These are phyloP conservation scores for Xanthoparmelia taractica DNA, from an alignment of 495 filamentous ascomycete genomes.

Conservation along the genomic window DNA sequence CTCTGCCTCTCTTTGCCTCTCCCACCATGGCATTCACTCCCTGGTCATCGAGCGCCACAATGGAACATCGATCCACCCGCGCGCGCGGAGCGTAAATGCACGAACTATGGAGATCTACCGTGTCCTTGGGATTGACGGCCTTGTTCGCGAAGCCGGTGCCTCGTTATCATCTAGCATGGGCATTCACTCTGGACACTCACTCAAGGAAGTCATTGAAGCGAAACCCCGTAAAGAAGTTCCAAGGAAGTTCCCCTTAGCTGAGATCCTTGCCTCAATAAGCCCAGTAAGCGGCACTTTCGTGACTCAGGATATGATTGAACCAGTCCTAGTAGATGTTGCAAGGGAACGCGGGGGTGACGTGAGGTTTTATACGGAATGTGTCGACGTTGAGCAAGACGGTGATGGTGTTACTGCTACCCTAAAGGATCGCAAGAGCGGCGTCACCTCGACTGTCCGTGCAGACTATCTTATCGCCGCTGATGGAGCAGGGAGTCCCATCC, in stretches of 20 bases:
- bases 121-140: conserved; percentile 24
- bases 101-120: conserved; percentile 40
- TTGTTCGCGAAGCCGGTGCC: not conserved
- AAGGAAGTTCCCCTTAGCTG: not conserved
- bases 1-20: conserved; percentile 36
- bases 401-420: conserved; percentile 23
- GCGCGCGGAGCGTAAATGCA: conserved; percentile 36
- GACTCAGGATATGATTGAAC: conserved; percentile 32
- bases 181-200: conserved; percentile 29
- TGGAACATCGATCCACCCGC: conserved; percentile 29
- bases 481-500: conserved; percentile 30
- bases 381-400: conserved; percentile 23
- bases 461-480: conserved; percentile 34
- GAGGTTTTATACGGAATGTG: conserved; percentile 21
- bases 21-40: conserved; percentile 30
- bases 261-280: conserved; percentile 6
- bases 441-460: conserved; percentile 17
- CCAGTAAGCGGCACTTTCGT: conserved; percentile 25
- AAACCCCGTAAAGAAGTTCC: conserved; percentile 20
- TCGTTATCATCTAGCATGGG: conserved; percentile 14
- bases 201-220: conserved; percentile 28
- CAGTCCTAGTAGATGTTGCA: conserved; percentile 27
- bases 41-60: conserved; percentile 35
- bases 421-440: conserved; percentile 12
- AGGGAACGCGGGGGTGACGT: conserved; percentile 31